Evolutionary conservation across 2,329 filamentous ascomycete genomes (phyloP), one percentile per base, ranked within the genome.

Genomic region (Exophiala bonariae): DNA sequence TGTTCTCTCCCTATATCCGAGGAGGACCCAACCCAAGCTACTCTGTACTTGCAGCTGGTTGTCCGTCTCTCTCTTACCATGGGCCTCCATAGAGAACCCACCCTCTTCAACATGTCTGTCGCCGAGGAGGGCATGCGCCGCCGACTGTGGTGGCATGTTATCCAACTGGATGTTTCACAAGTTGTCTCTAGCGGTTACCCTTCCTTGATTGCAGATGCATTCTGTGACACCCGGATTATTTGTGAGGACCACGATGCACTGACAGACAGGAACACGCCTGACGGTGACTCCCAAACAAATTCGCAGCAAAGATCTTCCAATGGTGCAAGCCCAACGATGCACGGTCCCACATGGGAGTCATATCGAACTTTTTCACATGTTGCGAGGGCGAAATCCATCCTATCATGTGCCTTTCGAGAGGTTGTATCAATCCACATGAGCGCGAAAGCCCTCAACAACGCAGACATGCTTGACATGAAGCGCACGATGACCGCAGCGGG

Each of bases 111-210:
- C 4, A 69, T 76, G 38, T 60, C 75, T 35, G 72, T 73, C 62
- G 71, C 74, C 17, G 66, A 68, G 22, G 58, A 64, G 23, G 64
- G 68, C 23, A 65, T 65, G 55, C 61, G 66, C 32, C 63, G 68
- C 36, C 60, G 64, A n/a, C 50, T 65, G 1, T 71, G 68, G 68
- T 68, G 66, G 63, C 47, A 50, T 23, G 47, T 69, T 14, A 62
- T 62, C 56, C 69, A 82, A 14, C 64, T 86, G 0, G 83, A 86
- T 59, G 71, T 51, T 63, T 71, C n/a, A 66, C 68, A 76, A n/a
- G 69, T 73, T 2, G 73, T 75, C 62, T 72, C 73, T 3, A 73
- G 71, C 39, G 73, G 73, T 2, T 60, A 76, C 10, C 72, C 72
- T 5, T 72, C 73, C 7, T 58, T 74, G 18, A 68, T 76, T 11